Evolutionary conservation across 2,329 filamentous ascomycete genomes (phyloP).

Genomic region (Cladosporium sp.): DNA sequence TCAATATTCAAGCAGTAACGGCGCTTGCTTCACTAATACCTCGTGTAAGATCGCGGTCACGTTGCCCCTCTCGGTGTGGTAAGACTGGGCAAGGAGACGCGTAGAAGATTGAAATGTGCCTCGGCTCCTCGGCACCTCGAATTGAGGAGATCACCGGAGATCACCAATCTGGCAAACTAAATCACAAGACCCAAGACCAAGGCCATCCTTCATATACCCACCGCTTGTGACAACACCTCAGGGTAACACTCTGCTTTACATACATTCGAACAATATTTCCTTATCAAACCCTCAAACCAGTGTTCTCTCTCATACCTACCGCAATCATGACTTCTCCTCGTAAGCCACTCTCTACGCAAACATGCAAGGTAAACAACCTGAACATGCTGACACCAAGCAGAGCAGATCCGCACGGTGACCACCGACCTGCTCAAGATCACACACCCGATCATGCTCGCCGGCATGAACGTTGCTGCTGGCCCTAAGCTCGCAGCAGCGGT

Average conservation of each 20-base stretch:
- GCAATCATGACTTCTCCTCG: slow-evolving; percentile 74
- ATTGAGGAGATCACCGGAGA: slow-evolving; percentile 12
- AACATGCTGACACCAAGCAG: slow-evolving; percentile 49
- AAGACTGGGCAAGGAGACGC: not conserved
- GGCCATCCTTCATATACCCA: not conserved
- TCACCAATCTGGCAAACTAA: not conserved
- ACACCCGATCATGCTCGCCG: slow-evolving; percentile 91
- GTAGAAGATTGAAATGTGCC: not conserved
- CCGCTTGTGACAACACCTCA: slow-evolving; percentile 5
- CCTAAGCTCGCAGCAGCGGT: slow-evolving; percentile 95
- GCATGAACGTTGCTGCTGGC: slow-evolving; percentile 98
- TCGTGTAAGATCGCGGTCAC: not conserved
- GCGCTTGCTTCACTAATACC: not conserved
- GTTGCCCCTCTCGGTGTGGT: not conserved
- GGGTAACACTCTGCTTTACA: not conserved
- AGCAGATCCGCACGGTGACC: slow-evolving; percentile 84
- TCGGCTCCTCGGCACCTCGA: slow-evolving; percentile 6
- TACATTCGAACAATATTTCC: not conserved
- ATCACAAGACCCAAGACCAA: slow-evolving; percentile 8
- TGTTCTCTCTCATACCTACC: slow-evolving; percentile 14
- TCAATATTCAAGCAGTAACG: not conserved
- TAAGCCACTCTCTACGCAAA: slow-evolving; percentile 50
- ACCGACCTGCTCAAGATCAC: slow-evolving; percentile 98
- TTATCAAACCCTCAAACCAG: not conserved
- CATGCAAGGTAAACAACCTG: slow-evolving; percentile 18